Conservation (phyloP, 1,139 yeast genomes). For the Geotrichum carabidarum region DNA sequence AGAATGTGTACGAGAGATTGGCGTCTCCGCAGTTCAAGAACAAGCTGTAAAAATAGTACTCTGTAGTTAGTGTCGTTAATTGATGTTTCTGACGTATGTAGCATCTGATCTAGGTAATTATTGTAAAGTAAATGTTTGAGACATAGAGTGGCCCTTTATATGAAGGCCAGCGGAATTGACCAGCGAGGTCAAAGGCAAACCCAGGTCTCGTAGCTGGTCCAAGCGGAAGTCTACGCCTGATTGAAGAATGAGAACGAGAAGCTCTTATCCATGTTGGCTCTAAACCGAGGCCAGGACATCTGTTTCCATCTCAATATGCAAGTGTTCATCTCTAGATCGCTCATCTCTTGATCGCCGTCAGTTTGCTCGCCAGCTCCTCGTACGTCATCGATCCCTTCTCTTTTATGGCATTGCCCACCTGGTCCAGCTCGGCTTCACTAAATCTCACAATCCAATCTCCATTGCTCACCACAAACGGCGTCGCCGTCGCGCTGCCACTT, state of each 20-base stretch:
- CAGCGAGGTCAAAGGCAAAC: not conserved
- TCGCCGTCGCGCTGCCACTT: too few species aligned
- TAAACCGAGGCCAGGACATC: not conserved
- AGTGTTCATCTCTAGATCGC: not conserved
- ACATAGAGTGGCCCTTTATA: not conserved
- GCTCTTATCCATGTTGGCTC: not conserved
- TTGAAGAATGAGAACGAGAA: not conserved
- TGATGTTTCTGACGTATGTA: not conserved
- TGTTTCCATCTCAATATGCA: not conserved
- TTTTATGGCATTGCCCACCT: constrained; percentile 1
- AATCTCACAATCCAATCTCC: constrained; percentile 11
- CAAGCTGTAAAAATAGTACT: constrained; percentile 11
- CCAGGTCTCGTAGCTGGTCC: not conserved
- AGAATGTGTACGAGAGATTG: constrained; percentile 42
- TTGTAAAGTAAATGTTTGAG: not conserved
- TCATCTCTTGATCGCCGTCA: constrained; percentile 4
- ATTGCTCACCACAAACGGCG: constrained; percentile 11
- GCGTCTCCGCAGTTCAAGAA: constrained; percentile 30
- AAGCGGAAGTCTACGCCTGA: not conserved
- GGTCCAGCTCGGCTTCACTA: not conserved
- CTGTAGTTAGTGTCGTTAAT: not conserved
- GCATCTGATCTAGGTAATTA: too few species aligned
- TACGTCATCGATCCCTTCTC: constrained; percentile 8
- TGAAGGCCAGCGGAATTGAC: not conserved
- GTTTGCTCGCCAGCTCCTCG: constrained; percentile 9